phyloP scores from a whole-genome alignment of 1,284 basidiomycete species.

The Tylopilus sp. region DNA sequence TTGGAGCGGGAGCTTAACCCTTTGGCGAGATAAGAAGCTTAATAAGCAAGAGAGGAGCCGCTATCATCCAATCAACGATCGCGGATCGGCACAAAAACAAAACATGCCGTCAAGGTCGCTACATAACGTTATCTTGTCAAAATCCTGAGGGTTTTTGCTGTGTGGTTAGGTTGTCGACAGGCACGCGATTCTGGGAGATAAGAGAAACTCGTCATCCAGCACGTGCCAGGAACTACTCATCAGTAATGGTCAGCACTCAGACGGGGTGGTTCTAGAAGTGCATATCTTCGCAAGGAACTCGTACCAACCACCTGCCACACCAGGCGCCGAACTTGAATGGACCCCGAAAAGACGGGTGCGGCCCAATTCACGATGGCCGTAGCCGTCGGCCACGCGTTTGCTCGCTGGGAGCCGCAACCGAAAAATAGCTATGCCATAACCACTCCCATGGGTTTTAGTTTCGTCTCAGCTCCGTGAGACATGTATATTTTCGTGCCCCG shows the following conservation, averaged over 20 bases:
- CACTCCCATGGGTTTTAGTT: too few species aligned
- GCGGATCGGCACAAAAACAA: not conserved
- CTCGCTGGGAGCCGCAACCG: not conserved
- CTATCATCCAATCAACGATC: constrained; percentile 24
- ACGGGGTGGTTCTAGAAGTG: too few species aligned
- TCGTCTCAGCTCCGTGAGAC: not conserved
- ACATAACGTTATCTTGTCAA: constrained; percentile 24
- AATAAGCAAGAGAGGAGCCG: constrained; percentile 23
- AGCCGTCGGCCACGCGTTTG: too few species aligned
- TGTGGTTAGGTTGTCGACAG: constrained; percentile 14
- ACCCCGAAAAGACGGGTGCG: too few species aligned
- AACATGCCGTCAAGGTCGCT: not conserved
- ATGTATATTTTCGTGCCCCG: not conserved
- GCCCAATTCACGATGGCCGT: too few species aligned
- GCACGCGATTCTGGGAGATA: constrained; percentile 12
- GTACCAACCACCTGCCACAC: too few species aligned
- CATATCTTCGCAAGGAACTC: too few species aligned
- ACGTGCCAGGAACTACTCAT: not conserved
- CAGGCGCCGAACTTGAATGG: too few species aligned
- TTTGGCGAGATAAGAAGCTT: constrained; percentile 30
- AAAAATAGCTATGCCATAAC: too few species aligned
- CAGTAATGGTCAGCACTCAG: too few species aligned
- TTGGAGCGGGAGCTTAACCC: constrained; percentile 1
- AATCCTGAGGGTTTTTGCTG: not conserved
- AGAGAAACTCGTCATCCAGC: constrained; percentile 2